Conservation (phyloP, 495 filamentous ascomycete species). For the Penicillium egyptiacum region DNA sequence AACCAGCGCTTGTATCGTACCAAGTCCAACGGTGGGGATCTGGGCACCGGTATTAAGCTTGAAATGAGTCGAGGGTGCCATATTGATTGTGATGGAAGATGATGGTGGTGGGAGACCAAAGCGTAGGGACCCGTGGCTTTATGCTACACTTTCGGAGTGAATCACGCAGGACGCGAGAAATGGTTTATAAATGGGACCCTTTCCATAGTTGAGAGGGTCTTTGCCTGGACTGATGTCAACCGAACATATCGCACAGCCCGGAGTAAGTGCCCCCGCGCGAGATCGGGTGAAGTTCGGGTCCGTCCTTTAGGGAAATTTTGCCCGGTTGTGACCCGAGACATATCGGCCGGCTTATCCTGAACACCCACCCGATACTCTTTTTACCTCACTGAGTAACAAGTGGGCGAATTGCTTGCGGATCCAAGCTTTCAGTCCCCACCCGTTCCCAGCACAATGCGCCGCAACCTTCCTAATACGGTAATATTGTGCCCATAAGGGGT, state of each 20-base stretch:
- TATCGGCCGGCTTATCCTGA: background rate
- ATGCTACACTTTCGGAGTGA: background rate
- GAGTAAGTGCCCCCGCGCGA: background rate
- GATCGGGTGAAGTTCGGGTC: background rate
- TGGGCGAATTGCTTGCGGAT: background rate
- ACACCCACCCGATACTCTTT: background rate
- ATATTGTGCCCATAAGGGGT: background rate
- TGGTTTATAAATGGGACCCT: background rate
- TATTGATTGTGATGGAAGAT: background rate
- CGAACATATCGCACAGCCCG: background rate
- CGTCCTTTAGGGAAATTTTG: background rate
- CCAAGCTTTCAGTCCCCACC: background rate
- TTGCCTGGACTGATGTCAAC: background rate
- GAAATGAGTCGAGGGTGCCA: slow-evolving; percentile 46
- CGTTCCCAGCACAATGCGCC: background rate
- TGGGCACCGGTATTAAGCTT: slow-evolving; percentile 65
- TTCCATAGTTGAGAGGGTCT: background rate
- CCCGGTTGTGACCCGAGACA: background rate
- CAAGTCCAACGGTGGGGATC: slow-evolving; percentile 70
- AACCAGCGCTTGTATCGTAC: slow-evolving; percentile 41
- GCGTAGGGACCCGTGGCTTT: background rate
- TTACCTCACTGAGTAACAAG: background rate
- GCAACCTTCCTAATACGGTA: background rate
- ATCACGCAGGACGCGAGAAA: background rate
- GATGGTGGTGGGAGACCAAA: background rate